Percentiles rank a stretch among this genome's conserved stretches.
These are phyloP conservation scores for Entomortierella beljakovae DNA, from an alignment of 192 early-diverging fungal genomes.

Conservation along the genomic window DNA sequence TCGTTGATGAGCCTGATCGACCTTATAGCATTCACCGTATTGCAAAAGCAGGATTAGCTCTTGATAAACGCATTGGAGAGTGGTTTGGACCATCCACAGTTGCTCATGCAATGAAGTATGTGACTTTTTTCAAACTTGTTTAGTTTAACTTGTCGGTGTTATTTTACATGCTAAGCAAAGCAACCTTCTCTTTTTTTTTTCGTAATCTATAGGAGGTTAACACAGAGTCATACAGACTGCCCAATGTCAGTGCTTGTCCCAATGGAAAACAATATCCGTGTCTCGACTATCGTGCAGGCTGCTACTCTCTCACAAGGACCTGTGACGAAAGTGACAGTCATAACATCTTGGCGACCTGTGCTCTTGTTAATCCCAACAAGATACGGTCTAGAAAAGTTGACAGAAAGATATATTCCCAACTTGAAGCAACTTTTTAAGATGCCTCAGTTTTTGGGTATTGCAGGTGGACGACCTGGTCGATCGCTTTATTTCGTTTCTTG, in stretches of 20 bases:
- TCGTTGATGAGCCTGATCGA: slow-evolving; percentile 41
- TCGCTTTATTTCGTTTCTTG: slow-evolving; percentile 56
- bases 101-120: slow-evolving; percentile 54
- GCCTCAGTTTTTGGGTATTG: slow-evolving; percentile 57
- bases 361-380: slow-evolving; percentile 45
- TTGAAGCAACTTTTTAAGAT: slow-evolving; percentile 48
- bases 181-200: not conserved
- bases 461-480: slow-evolving; percentile 51
- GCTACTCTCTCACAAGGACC: not conserved
- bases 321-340: not conserved
- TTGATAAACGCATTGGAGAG: slow-evolving; percentile 56
- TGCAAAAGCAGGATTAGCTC: slow-evolving; percentile 42
- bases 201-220: slow-evolving; percentile 28
- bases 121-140: not conserved
- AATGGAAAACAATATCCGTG: slow-evolving; percentile 29
- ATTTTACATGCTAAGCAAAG: not conserved
- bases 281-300: slow-evolving; percentile 21
- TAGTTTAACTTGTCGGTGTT: not conserved
- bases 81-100: slow-evolving; percentile 59
- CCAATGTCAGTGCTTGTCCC: slow-evolving; percentile 40
- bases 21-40: slow-evolving; percentile 53
- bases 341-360: slow-evolving; percentile 45
- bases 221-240: slow-evolving; percentile 42
- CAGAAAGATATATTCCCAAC: slow-evolving; percentile 15
- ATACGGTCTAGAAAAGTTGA: slow-evolving; percentile 27